A percentile compares a stretch with the other conserved stretches of the same genome.
Conservation (phyloP, 805 yeast species). For the Jamesozyma jinghongensis region DNA sequence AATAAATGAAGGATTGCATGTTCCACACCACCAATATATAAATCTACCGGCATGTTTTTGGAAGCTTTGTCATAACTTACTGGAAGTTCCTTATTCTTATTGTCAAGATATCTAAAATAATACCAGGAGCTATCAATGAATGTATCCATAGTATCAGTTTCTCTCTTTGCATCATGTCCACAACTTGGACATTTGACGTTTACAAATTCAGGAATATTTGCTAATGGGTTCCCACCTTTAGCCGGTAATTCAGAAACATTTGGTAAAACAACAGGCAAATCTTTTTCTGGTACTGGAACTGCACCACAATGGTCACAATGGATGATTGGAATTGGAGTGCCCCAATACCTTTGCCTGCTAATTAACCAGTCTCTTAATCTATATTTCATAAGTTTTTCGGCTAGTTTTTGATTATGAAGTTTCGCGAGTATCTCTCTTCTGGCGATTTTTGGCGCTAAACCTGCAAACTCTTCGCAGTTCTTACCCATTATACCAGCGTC, state of each 20-base stretch:
- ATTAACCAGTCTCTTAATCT: slow-evolving; percentile 89
- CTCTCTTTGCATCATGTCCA: slow-evolving; percentile 63
- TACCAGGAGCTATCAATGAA: slow-evolving; percentile 99
- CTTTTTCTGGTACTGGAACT: slow-evolving; percentile 84
- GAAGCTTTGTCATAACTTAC: slow-evolving; percentile 46
- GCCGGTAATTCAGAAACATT: slow-evolving; percentile 40
- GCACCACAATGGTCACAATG: slow-evolving; percentile 82
- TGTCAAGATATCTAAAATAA: slow-evolving; percentile 73
- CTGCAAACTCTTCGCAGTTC: slow-evolving; percentile 42
- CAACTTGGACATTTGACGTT: slow-evolving; percentile 77
- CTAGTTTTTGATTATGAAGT: slow-evolving; percentile 36
- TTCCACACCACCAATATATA: slow-evolving; percentile 91
- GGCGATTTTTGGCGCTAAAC: slow-evolving; percentile 45
- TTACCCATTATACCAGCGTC: slow-evolving; percentile 41
- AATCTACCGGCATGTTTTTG: slow-evolving; percentile 68
- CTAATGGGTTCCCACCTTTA: slow-evolving; percentile 58
- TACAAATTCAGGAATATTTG: slow-evolving; percentile 56
- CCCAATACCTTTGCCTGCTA: slow-evolving; percentile 95
- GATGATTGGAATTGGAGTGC: slow-evolving; percentile 93
- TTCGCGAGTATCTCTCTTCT: slow-evolving; percentile 35
- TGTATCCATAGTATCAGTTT: slow-evolving; percentile 98
- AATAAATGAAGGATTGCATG: slow-evolving; percentile 90
- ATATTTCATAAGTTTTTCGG: slow-evolving; percentile 43
- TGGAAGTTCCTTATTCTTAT: slow-evolving; percentile 48
- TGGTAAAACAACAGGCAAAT: slow-evolving; percentile 80